phyloP scores from a whole-genome alignment of 2,329 filamentous ascomycete species.

The Fusarium caatingaense region DNA sequence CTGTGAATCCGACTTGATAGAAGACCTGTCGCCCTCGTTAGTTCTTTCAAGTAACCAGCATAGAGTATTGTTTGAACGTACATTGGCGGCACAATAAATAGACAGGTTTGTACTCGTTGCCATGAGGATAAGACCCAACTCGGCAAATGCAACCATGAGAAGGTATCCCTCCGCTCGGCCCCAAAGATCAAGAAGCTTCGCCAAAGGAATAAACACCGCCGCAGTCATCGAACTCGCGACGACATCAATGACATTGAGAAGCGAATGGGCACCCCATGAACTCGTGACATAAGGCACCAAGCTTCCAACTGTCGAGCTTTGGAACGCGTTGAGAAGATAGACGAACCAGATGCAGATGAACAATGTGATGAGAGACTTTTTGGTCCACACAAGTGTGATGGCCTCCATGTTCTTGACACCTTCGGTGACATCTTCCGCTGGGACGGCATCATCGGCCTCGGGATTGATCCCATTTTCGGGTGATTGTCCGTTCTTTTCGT shows the following conservation, averaged over 20 bases:
- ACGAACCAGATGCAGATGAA: conserved; percentile 29
- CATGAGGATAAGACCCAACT: conserved; percentile 67
- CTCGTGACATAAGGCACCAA: conserved; percentile 12
- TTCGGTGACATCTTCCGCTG: conserved; percentile 29
- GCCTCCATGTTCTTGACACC: conserved; percentile 37
- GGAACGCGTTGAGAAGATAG: conserved; percentile 12
- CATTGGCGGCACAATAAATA: conserved; percentile 63
- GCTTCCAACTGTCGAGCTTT: conserved; percentile 53
- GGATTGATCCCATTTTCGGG: conserved; percentile 19
- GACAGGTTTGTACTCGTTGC: conserved; percentile 61
- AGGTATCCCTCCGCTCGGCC: conserved; percentile 20
- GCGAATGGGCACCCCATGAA: conserved; percentile 3
- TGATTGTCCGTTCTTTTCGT: conserved; percentile 8
- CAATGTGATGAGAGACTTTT: conserved; percentile 1
- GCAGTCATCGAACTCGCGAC: conserved; percentile 14
- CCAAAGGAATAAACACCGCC: conserved; percentile 13
- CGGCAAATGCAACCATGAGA: conserved; percentile 42
- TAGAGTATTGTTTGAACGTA: conserved; percentile 3
- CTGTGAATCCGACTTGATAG: conserved; percentile 15
- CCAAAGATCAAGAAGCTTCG: conserved; percentile 24
- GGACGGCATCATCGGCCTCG: background rate
- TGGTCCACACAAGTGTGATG: conserved; percentile 19
- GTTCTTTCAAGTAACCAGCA: accelerated
- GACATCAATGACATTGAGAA: conserved; percentile 17
- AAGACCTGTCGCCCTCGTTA: background rate